phyloP scores from a whole-genome alignment of 2,329 filamentous ascomycete species.

The Chrysoporthe puriensis region DNA sequence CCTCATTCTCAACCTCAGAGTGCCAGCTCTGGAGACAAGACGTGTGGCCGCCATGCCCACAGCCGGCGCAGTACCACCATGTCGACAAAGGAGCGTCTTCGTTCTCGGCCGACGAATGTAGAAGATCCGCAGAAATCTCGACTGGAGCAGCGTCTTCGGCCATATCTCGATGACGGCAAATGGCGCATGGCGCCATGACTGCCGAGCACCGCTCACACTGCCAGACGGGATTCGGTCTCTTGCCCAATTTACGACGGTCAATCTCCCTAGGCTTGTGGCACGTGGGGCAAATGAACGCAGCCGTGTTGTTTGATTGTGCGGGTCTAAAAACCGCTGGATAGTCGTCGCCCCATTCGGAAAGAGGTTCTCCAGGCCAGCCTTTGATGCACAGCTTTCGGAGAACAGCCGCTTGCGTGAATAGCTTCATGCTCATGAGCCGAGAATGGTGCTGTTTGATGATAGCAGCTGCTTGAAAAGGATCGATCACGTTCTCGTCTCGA shows the following conservation, averaged over 20 bases:
- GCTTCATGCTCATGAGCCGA: conserved; percentile 61
- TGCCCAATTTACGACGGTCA: conserved; percentile 32
- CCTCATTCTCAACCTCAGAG: conserved; percentile 39
- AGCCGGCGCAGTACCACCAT: conserved; percentile 69
- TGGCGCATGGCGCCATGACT: conserved; percentile 59
- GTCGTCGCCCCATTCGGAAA: conserved; percentile 57
- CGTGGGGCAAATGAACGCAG: conserved; percentile 56
- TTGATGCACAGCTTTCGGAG: conserved; percentile 63
- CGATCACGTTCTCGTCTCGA: conserved; percentile 55
- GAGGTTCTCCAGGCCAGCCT: conserved; percentile 55
- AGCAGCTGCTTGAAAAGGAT: conserved; percentile 57
- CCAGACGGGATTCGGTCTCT: conserved; percentile 48
- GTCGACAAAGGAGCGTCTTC: conserved; percentile 41
- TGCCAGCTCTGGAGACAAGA: conserved; percentile 66
- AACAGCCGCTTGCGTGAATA: conserved; percentile 64
- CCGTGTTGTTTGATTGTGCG: conserved; percentile 59
- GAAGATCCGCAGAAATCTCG: conserved; percentile 10
- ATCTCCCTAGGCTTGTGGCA: conserved; percentile 62
- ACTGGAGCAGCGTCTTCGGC: conserved; percentile 40
- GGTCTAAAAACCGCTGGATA: conserved; percentile 58
- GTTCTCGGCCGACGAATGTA: conserved; percentile 5
- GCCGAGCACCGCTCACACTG: conserved; percentile 59
- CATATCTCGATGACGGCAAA: conserved; percentile 59
- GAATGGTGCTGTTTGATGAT: conserved; percentile 63
- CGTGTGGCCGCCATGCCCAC: conserved; percentile 65